phyloP scores from a whole-genome alignment of 2,329 filamentous ascomycete species.

The Trichophyton verrucosum region DNA sequence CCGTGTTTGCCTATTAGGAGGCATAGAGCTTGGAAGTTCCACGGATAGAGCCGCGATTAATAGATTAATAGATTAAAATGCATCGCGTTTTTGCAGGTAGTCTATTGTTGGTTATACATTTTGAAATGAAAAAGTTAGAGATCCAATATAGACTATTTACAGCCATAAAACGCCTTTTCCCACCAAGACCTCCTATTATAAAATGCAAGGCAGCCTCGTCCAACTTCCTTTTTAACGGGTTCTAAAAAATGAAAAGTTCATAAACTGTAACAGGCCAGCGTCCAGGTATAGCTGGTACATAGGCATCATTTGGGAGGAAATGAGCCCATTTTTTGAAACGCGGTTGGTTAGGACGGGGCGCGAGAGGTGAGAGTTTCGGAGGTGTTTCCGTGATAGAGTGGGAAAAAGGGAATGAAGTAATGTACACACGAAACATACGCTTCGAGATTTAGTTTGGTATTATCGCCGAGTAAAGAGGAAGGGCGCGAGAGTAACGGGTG shows the following conservation, averaged over 20 bases:
- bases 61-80: neutral
- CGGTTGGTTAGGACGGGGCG: neutral
- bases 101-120: neutral
- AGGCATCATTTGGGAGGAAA: neutral
- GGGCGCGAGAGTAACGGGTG: neutral
- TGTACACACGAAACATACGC: neutral
- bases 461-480: neutral
- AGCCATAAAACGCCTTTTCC: neutral
- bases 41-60: neutral
- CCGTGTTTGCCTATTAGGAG: neutral
- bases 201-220: neutral
- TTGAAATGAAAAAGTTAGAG: neutral
- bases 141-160: neutral
- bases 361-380: neutral
- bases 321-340: neutral
- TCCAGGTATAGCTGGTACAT: neutral
- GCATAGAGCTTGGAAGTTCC: neutral
- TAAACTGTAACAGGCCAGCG: neutral
- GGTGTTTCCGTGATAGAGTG: neutral
- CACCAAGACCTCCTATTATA: neutral
- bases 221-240: neutral
- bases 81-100: neutral
- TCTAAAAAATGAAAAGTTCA: neutral
- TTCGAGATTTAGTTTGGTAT: neutral
- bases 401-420: neutral